A percentile compares a stretch with the other conserved stretches of the same genome.
These are phyloP conservation scores for Microbotryum violaceum DNA, from an alignment of 1,284 basidiomycete species.

Conservation along the genomic window DNA sequence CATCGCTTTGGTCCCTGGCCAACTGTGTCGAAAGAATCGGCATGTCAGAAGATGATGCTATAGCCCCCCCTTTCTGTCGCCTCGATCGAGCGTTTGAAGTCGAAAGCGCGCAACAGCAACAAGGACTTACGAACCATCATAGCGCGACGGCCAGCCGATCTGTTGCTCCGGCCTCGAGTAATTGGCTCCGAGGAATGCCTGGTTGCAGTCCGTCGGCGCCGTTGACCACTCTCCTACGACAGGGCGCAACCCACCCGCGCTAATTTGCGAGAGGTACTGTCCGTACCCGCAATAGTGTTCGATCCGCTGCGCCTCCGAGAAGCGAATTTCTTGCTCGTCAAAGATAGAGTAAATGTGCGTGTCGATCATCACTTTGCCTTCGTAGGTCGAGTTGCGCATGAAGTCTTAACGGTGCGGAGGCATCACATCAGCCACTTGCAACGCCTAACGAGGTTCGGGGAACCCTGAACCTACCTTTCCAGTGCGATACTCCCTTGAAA, in stretches of 20 bases:
- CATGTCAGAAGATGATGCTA: too few species aligned
- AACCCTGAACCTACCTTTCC: slow-evolving; percentile 46
- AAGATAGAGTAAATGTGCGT: slow-evolving; percentile 38
- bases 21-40: background rate
- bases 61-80: too few species aligned
- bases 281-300: slow-evolving; percentile 28
- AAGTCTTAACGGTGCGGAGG: slow-evolving; percentile 39
- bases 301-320: slow-evolving; percentile 31
- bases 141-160: slow-evolving; percentile 35
- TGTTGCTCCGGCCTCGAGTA: slow-evolving; percentile 30
- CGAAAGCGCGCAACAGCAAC: too few species aligned
- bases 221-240: slow-evolving; percentile 40
- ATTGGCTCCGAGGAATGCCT: background rate
- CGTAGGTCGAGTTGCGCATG: slow-evolving; percentile 50
- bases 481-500: slow-evolving; percentile 68
- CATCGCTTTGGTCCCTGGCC: slow-evolving; percentile 40
- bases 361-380: slow-evolving; percentile 65
- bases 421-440: too few species aligned
- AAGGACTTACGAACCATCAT: slow-evolving; percentile 35
- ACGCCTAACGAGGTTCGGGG: too few species aligned
- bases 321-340: slow-evolving; percentile 10
- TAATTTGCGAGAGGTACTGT: slow-evolving; percentile 31
- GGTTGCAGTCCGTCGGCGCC: slow-evolving; percentile 36
- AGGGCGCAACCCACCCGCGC: slow-evolving; percentile 33
- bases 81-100: too few species aligned